Percentiles rank a stretch among this genome's conserved stretches.
Conservation (phyloP, 1,284 basidiomycete genomes). For the Cutaneotrichosporon dermatis region DNA sequence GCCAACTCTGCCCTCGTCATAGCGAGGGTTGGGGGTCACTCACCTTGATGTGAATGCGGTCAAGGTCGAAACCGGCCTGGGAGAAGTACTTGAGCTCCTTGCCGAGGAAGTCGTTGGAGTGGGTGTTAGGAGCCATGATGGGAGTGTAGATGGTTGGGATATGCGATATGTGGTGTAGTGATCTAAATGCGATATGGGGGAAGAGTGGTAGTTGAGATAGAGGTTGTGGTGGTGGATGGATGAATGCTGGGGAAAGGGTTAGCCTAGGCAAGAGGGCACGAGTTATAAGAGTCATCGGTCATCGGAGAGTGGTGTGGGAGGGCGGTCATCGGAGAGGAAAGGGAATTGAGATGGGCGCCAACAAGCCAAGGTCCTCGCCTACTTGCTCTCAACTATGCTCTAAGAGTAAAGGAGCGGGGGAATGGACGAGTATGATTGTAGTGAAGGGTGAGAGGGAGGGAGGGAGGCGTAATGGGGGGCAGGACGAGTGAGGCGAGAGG, state of each 20-base stretch:
- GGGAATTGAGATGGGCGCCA: no score
- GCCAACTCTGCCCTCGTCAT: no score
- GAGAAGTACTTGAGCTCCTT: conserved; percentile 96
- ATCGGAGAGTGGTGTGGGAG: neutral
- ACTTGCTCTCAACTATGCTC: no score
- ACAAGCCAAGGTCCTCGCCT: no score
- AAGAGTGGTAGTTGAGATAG: neutral
- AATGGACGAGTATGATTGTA: no score
- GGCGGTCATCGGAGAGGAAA: no score
- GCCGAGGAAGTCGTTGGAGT: conserved; percentile 60
- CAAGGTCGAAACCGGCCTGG: conserved; percentile 96
- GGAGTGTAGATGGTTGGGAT: neutral
- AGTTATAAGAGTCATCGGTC: conserved; percentile 4
- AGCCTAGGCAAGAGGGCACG: neutral
- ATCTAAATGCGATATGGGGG: conserved; percentile 7
- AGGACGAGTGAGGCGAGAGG: no score
- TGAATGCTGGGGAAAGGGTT: conserved; percentile 2
- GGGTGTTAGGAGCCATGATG: conserved; percentile 38
- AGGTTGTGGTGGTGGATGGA: neutral
- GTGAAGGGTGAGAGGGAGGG: no score
- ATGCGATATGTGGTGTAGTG: conserved; percentile 3
- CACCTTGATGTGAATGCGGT: conserved; percentile 51
- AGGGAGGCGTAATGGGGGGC: no score
- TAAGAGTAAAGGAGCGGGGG: no score
- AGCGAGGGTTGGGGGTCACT: conserved; percentile 14